Conservation (phyloP, 257 asterid species). For the Anisodus acutangulus region DNA sequence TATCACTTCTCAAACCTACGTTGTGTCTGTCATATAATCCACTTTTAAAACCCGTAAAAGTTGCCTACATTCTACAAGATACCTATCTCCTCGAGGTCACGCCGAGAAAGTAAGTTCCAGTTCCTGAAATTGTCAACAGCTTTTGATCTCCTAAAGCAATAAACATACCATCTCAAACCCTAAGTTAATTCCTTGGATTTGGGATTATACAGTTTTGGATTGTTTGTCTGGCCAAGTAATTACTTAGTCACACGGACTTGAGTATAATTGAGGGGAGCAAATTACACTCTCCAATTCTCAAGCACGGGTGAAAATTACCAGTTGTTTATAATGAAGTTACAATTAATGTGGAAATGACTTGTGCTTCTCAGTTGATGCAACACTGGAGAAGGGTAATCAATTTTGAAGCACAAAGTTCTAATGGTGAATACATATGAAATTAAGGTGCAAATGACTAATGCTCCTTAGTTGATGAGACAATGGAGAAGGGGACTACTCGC, state of each 20-base stretch:
- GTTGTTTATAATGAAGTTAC: neutral
- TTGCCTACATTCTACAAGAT: no score
- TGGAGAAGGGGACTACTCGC: neutral
- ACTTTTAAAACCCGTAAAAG: no score
- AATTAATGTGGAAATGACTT: neutral
- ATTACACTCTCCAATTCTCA: neutral
- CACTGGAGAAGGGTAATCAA: neutral
- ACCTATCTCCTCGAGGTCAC: neutral
- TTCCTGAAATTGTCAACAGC: neutral
- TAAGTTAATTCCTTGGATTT: no score
- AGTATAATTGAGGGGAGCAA: neutral
- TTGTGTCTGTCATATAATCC: no score
- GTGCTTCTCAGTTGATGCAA: neutral
- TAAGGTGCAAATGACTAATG: neutral
- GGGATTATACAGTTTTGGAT: no score
- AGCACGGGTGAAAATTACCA: neutral
- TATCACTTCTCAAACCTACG: no score
- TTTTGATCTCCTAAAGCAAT: neutral
- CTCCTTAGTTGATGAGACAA: constrained; percentile 17
- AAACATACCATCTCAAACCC: neutral
- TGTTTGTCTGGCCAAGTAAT: no score
- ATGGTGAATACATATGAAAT: neutral
- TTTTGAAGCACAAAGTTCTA: neutral
- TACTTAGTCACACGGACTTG: no score
- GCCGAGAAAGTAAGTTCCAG: neutral